phyloP scores from a whole-genome alignment of 495 filamentous ascomycete species.

The Penicillium odoratum region DNA sequence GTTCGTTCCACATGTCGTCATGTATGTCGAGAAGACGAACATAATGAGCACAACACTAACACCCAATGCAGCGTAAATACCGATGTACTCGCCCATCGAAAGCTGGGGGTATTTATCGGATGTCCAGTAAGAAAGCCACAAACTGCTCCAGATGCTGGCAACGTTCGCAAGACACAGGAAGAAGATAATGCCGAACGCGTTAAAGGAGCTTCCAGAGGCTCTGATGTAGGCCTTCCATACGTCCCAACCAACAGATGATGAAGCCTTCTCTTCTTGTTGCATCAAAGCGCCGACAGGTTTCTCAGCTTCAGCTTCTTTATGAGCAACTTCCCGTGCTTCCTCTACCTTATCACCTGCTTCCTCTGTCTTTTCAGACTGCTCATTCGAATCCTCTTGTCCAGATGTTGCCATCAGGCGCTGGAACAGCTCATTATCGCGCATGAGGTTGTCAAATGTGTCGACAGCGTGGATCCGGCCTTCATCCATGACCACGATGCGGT shows the following conservation, averaged over 20 bases:
- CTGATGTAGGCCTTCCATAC: conserved; percentile 80
- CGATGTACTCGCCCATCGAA: conserved; percentile 73
- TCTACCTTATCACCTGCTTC: conserved; percentile 45
- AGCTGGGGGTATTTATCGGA: conserved; percentile 58
- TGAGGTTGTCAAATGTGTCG: conserved; percentile 85
- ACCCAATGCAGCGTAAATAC: conserved; percentile 79
- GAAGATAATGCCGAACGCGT: conserved; percentile 62
- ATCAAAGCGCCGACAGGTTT: conserved; percentile 69
- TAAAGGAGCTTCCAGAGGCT: conserved; percentile 76
- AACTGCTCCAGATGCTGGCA: conserved; percentile 78
- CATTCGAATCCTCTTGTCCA: conserved; percentile 65
- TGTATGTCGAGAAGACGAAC: conserved; percentile 73
- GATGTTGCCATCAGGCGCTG: conserved; percentile 81
- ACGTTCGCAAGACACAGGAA: conserved; percentile 72
- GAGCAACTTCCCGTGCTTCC: conserved; percentile 39
- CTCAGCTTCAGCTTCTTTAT: conserved; percentile 56
- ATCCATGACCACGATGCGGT: conserved; percentile 90
- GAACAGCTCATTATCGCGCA: conserved; percentile 72
- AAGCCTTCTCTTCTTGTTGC: conserved; percentile 86
- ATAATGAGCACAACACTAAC: conserved; percentile 71
- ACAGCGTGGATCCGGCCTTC: conserved; percentile 78
- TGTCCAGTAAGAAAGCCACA: conserved; percentile 96
- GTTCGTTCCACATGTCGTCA: conserved; percentile 62
- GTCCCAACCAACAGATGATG: conserved; percentile 77
- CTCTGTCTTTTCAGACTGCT: conserved; percentile 42